These are phyloP conservation scores for Rhizodiscina lignyota DNA, from an alignment of 495 filamentous ascomycete genomes.

Conservation along the genomic window DNA sequence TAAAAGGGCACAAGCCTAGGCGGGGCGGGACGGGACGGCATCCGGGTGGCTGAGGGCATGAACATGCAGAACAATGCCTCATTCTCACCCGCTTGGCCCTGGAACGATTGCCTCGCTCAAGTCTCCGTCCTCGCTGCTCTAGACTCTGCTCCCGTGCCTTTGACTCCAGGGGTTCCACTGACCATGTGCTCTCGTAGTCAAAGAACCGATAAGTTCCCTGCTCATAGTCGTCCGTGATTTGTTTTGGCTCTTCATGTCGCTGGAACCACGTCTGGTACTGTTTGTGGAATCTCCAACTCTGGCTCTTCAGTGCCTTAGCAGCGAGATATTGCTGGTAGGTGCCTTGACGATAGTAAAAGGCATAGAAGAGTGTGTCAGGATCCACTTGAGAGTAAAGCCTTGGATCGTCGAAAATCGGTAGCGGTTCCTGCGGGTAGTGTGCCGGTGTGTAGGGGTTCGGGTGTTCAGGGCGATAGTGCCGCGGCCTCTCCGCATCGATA, in stretches of 20 bases:
- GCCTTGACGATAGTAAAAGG: conserved; percentile 96
- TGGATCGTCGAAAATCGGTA: conserved; percentile 80
- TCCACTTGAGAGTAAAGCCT: conserved; percentile 76
- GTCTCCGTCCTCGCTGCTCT: too few species aligned
- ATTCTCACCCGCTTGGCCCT: too few species aligned
- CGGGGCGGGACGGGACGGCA: not conserved
- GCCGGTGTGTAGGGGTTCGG: conserved; percentile 55
- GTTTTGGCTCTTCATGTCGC: conserved; percentile 93
- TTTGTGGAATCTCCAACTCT: conserved; percentile 98
- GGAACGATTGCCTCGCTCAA: too few species aligned
- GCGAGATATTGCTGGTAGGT: conserved; percentile 95
- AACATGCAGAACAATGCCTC: too few species aligned
- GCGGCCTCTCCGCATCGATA: conserved; percentile 63
- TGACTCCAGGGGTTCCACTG: too few species aligned
- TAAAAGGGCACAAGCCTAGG: not conserved
- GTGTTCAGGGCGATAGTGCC: conserved; percentile 66
- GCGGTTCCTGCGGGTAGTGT: conserved; percentile 83
- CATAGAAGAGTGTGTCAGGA: conserved; percentile 93
- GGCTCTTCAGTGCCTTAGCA: conserved; percentile 83
- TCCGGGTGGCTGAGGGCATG: not conserved
- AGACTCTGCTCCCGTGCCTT: too few species aligned
- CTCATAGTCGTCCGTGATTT: conserved; percentile 94
- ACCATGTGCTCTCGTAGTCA: conserved; percentile 99
- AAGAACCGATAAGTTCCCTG: conserved; percentile 98
- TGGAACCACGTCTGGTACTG: conserved; percentile 99